Evolutionary conservation across 2,329 filamentous ascomycete genomes (phyloP), one percentile per base, ranked within the genome.

Genomic region (Geosmithia morbida): DNA sequence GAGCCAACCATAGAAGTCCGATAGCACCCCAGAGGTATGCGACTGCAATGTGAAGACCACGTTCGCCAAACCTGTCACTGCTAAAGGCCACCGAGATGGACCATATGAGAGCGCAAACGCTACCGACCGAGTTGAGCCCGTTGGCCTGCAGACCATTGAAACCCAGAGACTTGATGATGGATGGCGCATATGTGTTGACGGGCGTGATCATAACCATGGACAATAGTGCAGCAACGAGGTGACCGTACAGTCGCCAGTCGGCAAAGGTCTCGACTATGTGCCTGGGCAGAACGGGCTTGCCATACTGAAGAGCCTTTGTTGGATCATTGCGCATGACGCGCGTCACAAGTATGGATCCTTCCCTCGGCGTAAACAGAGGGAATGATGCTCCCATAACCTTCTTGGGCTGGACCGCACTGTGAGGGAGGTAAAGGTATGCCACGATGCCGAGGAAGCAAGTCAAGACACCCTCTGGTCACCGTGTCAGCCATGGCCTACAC

Each of bases 141-240:
- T 60, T 60, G 1, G 58, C 57, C 39, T 59, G 57, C 2, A 60
- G 48, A 0, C 51, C 44, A 0, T 52, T 56, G 26, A 60, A 60
- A 0, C 57, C 58, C 0, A 60, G 39, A 1, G 54, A 55, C 45
- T 59, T 58, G 48, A 60, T 60, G 14, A 60, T 59, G 1, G 58
- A 60, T 0, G 58, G 57, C 0, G 55, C 57, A 18, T 60, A 60
- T 0, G 57, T 59, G 26, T 60, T 60, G 52, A 60, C 56, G 0
- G 57, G 58, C 1, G 57, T 42, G 14, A 60, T 59, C 58, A 60
- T 60, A 13, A 59, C 49, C 58, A 60, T 60, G 7, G 58, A 58
- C 1, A 60, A 52, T 0, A 59, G 46, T 0, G 49, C 58, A 0
- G 53, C 55, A 1, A 56, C 48, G 0, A 60, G 52, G 45, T 60